Percentiles rank a stretch among this genome's conserved stretches.
Conservation (phyloP, 2,329 filamentous ascomycete species). For the Exophiala lecanii-corni region DNA sequence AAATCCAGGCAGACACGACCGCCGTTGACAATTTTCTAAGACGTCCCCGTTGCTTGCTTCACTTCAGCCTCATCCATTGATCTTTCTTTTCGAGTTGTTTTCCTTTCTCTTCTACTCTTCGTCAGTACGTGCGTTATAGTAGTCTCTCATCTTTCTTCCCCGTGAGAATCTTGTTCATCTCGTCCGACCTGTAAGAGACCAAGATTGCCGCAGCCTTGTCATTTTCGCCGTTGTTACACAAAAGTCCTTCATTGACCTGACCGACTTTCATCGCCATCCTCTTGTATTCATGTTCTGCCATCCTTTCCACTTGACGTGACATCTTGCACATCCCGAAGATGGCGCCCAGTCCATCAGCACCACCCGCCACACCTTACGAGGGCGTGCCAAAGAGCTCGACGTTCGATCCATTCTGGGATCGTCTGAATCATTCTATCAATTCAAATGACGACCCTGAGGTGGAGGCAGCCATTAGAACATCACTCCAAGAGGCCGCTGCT, state of each 20-base stretch:
- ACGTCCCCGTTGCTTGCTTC: too few species aligned
- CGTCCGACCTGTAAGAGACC: too few species aligned
- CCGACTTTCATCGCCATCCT: neutral
- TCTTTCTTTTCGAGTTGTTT: neutral
- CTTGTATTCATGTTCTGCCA: neutral
- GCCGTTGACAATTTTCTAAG: neutral
- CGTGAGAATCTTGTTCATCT: too few species aligned
- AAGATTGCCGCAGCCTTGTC: too few species aligned
- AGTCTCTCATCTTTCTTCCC: too few species aligned
- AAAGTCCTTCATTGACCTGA: too few species aligned
- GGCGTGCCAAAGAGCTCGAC: neutral
- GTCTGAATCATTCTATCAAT: neutral
- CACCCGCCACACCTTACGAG: neutral
- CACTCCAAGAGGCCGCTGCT: conserved; percentile 5
- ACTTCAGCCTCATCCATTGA: conserved; percentile 4
- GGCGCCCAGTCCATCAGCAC: neutral
- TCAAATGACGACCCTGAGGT: conserved; percentile 4
- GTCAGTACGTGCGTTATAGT: neutral
- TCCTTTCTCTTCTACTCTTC: neutral
- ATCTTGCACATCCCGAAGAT: neutral
- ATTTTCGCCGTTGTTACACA: too few species aligned
- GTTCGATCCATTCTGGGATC: neutral
- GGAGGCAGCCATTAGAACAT: conserved; percentile 8
- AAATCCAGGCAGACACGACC: neutral
- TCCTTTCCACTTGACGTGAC: neutral